Evolutionary conservation across 169 alveolate species (phyloP), one percentile per base, ranked within the genome.

Genomic region (Cryptosporidium meleagridis): DNA sequence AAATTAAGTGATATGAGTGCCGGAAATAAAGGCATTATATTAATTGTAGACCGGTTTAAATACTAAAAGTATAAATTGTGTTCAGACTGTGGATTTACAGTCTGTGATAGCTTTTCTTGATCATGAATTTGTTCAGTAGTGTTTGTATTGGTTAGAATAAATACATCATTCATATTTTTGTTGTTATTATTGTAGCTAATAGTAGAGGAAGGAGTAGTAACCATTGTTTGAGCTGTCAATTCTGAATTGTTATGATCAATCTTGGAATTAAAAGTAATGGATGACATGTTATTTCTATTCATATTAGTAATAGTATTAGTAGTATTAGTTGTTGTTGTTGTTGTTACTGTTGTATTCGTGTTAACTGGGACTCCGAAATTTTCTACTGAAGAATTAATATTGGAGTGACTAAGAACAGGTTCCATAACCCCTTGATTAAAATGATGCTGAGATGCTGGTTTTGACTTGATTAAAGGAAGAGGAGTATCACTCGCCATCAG

Each of bases 401-500:
- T 55, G 2, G 67, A 26, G 12, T 26, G n/a, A 29, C 12, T 26
- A 55, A 5, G 4, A 9, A 21, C 35, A n/a, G 29, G 16, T 26
- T 3, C 67, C 1, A 55, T 7, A 2, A 55, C 1, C 7, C 12
- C 37, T 55, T 21, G 31, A 9, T 9, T 9, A 26, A 26, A 9
- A n/a, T 35, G 31, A 53, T 14, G 65, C 7, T 23, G 67, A 10
- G 67, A 5, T 9, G 67, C 7, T n/a, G 87, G 87, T 23, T 75
- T 75, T 51, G 87, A 58, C 37, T 75, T 75, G 2, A 31, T 75
- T n/a, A 61, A 26, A 23, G 87, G 87, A 16, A 75, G 61, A 18
- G 87, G 75, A 10, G 59, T 26, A 35, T 75, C 87, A 59, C 87
- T 75, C 0, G 73, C 71, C 62, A 75, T 31, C 29, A 75, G 35